Conservation (phyloP, 176 grass and related monocot species). For the Raddia guianensis region DNA sequence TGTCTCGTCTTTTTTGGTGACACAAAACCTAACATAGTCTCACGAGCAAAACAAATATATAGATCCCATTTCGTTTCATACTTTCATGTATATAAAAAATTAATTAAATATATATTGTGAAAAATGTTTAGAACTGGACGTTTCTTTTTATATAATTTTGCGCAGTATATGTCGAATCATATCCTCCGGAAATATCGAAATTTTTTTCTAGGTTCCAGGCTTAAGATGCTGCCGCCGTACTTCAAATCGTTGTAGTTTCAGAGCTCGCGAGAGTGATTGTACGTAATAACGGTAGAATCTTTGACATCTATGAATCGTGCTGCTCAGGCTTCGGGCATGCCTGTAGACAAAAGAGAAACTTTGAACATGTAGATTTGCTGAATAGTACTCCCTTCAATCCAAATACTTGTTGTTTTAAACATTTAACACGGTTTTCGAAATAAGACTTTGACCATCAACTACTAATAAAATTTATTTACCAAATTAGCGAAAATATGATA, state of each 20-base stretch:
- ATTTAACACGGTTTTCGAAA: too few relatives aligned
- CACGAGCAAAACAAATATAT: not conserved
- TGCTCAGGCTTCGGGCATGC: not conserved
- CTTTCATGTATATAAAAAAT: not conserved
- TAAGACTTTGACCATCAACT: too few relatives aligned
- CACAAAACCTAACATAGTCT: too few relatives aligned
- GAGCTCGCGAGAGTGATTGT: not conserved
- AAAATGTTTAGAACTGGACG: too few relatives aligned
- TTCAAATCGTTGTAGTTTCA: not conserved
- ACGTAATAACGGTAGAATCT: not conserved
- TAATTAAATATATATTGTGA: too few relatives aligned
- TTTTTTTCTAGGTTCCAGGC: too few relatives aligned
- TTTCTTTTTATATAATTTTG: not conserved
- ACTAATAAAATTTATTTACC: too few relatives aligned
- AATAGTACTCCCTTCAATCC: not conserved
- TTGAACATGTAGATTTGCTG: not conserved
- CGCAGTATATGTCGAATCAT: not conserved
- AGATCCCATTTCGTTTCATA: not conserved
- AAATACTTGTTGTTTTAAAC: too few relatives aligned
- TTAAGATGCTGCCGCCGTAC: not conserved
- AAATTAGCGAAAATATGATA: too few relatives aligned
- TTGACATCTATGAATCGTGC: not conserved
- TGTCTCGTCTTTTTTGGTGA: too few relatives aligned
- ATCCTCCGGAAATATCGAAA: not conserved
- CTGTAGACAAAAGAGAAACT: not conserved